Conservation (phyloP, 495 filamentous ascomycete species). For the Penicillium fimorum region DNA sequence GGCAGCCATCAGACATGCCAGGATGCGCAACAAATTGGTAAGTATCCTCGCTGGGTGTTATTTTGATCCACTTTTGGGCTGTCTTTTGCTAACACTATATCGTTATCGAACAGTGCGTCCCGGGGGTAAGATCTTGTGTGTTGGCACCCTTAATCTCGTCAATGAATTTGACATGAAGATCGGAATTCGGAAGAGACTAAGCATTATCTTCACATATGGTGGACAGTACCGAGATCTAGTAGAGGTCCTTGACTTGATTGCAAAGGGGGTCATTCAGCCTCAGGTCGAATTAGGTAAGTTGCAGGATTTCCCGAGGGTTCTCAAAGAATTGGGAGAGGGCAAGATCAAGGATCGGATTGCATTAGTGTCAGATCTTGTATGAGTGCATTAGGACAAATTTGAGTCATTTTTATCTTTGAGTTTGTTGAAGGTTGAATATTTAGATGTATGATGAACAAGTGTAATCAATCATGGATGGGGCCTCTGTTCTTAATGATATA, state of each 20-base stretch:
- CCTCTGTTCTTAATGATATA: too few species aligned
- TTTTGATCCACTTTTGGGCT: too few species aligned
- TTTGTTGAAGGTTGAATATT: too few species aligned
- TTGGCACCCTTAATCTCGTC: constrained; percentile 18
- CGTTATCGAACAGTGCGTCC: constrained; percentile 9
- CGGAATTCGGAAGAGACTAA: constrained; percentile 26
- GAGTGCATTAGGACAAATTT: not conserved
- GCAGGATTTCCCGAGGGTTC: constrained; percentile 18
- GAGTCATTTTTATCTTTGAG: too few species aligned
- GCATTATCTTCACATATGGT: constrained; percentile 28
- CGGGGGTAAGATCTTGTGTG: constrained; percentile 24
- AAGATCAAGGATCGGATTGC: constrained; percentile 23
- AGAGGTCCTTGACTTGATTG: constrained; percentile 23
- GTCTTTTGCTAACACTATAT: not conserved
- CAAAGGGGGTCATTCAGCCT: constrained; percentile 14
- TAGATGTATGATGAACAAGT: too few species aligned
- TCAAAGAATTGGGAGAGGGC: constrained; percentile 19
- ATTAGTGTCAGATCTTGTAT: constrained; percentile 13
- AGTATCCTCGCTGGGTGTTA: not conserved
- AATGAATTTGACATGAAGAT: constrained; percentile 28
- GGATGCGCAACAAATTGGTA: constrained; percentile 24
- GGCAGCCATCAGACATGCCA: constrained; percentile 20
- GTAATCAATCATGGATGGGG: too few species aligned
- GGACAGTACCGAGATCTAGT: constrained; percentile 24
- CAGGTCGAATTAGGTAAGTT: constrained; percentile 17